Conservation (phyloP, 495 filamentous ascomycete species). For the Recurvomyces mirabilis region DNA sequence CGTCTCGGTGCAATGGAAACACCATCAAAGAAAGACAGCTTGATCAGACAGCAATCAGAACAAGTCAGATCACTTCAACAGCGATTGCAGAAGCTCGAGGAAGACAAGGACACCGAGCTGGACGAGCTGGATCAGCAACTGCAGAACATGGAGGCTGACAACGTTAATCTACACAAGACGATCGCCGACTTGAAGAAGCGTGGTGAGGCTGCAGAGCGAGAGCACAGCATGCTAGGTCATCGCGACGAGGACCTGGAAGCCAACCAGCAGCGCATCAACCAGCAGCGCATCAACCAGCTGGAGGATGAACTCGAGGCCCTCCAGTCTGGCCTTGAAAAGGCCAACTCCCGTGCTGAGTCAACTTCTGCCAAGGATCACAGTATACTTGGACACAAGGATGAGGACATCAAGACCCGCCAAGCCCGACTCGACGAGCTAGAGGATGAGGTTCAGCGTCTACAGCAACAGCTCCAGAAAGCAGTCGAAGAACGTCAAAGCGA, state of each 20-base stretch:
- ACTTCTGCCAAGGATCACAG: too few relatives aligned
- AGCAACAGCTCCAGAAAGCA: slow-evolving; percentile 3
- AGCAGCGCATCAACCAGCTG: too few relatives aligned
- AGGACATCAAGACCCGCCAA: slow-evolving; percentile 7
- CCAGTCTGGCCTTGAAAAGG: too few relatives aligned
- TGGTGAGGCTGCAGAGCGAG: slow-evolving; percentile 10
- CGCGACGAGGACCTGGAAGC: slow-evolving; percentile 9
- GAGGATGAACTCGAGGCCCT: too few relatives aligned
- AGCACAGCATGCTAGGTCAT: slow-evolving; percentile 16
- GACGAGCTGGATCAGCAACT: slow-evolving; percentile 22
- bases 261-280: slow-evolving; percentile 10
- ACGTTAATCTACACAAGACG: slow-evolving; percentile 11
- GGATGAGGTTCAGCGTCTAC: slow-evolving; percentile 12
- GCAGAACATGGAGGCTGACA: slow-evolving; percentile 9
- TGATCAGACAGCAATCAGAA: slow-evolving; percentile 20
- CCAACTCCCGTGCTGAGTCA: too few relatives aligned
- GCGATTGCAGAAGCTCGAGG: slow-evolving; percentile 13
- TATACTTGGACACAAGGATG: slow-evolving; percentile 12
- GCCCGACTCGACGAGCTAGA: slow-evolving; percentile 10
- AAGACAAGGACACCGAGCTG: slow-evolving; percentile 18
- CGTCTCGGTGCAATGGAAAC: slow-evolving; percentile 22
- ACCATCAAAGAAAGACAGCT: slow-evolving; percentile 19
- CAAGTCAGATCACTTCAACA: slow-evolving; percentile 16
- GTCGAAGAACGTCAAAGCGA: slow-evolving; percentile 14
- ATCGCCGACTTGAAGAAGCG: slow-evolving; percentile 10